Evolutionary conservation across 345 rosid genomes (phyloP).

Genomic region (Carallia pectinifolia): DNA sequence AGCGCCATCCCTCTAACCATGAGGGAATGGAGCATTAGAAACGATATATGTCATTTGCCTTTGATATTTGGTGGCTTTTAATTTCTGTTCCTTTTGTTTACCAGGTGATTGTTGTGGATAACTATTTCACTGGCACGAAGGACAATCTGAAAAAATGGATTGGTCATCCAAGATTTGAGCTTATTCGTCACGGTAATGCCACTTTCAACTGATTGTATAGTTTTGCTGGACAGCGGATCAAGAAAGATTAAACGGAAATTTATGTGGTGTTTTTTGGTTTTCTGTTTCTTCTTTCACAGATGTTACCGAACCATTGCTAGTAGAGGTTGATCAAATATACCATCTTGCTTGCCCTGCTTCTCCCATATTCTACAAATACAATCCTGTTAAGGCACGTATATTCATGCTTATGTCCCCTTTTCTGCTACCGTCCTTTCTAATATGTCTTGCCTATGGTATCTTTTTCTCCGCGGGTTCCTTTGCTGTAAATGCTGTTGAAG

Average conservation of each 20-base stretch:
- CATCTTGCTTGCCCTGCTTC: slow-evolving; percentile 99
- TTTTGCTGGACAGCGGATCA: neutral
- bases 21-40: too few relatives aligned
- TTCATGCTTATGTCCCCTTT: neutral
- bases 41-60: neutral
- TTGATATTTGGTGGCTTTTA: neutral
- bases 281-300: slow-evolving; percentile 36
- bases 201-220: slow-evolving; percentile 3
- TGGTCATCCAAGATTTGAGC: slow-evolving; percentile 96
- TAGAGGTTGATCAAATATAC: slow-evolving; percentile 90
- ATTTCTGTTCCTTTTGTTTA: neutral
- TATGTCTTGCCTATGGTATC: too few relatives aligned
- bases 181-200: slow-evolving; percentile 79
- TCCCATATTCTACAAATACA: slow-evolving; percentile 94
- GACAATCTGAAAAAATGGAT: slow-evolving; percentile 93
- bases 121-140: slow-evolving; percentile 88
- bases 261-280: neutral
- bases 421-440: neutral
- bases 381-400: slow-evolving; percentile 86
- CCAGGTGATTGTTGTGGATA: slow-evolving; percentile 83
- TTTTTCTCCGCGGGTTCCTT: neutral
- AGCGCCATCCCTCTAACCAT: too few relatives aligned
- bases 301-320: slow-evolving; percentile 84
- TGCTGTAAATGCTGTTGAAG: neutral
- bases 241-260: neutral